Evolutionary conservation across 768 basidiomycete genomes (phyloP), one percentile per base, ranked within the genome.

Genomic region (Panellus pusillus): DNA sequence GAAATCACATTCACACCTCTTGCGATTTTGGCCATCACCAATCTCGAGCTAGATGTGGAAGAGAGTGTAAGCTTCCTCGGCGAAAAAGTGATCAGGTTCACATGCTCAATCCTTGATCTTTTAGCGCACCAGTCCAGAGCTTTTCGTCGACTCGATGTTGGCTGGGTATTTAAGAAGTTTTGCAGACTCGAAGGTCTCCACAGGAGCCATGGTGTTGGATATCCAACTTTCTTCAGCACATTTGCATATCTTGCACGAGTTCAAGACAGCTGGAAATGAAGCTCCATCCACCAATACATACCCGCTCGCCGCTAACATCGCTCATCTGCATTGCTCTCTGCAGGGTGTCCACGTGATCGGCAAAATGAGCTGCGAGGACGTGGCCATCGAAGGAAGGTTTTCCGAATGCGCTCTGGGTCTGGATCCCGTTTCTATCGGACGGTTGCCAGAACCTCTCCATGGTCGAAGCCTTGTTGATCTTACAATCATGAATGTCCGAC

Each of bases 1-100:
- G 67, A 71, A 35, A 43, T 84, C 15, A 68, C 70, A 39, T 50
- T 85, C n/a, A 86, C 82, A 6, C 87, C 88, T 3, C 70, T 89
- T 17, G 44, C 83, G 15, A 54, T 82, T 35, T 70, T 74, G 15
- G 76, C 74, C 41, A 64, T 72, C n/a, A 63, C 65, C 29, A 65
- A 65, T 48, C 62, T 89, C 15, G 74, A 79, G 61, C 68, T 78
- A 39, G 84, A 83, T 42, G 55, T 80, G 36, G 69, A 70, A 50
- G 66, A 61, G 24, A 70, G 70, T 63, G 86, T 87, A 65, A 64
- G 77, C 58, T 42, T 24, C 28, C 36, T 52, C 43, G 3, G 18
- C 18, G 39, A 13, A 1, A 24, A 38, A 7, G 29, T 15, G 27
- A 47, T 47, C 11, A 47, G 39, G 42, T 39, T 27, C 37, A 39